Conservation (phyloP, 768 basidiomycete species). For the Infundibulicybe gibba region DNA sequence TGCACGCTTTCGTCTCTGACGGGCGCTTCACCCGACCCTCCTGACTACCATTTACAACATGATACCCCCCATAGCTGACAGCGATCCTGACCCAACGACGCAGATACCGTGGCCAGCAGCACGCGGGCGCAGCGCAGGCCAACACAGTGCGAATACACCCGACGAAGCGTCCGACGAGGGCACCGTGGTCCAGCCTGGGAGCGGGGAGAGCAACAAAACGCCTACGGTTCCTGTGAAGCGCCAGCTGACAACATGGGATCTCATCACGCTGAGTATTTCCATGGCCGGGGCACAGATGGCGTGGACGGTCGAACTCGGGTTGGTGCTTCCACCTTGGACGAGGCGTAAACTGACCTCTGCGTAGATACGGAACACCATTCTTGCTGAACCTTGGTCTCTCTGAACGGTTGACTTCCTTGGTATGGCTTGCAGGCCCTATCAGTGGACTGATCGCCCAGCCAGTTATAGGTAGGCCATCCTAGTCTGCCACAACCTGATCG, state of each 20-base stretch:
- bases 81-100: constrained; percentile 68
- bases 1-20: constrained; percentile 17
- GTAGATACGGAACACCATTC: constrained; percentile 94
- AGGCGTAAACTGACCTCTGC: constrained; percentile 8
- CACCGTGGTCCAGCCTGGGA: constrained; percentile 2
- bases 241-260: constrained; percentile 57
- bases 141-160: constrained; percentile 2
- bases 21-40: constrained; percentile 6
- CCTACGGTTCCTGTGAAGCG: constrained; percentile 27
- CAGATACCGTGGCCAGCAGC: constrained; percentile 75
- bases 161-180: constrained; percentile 8
- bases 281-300: constrained; percentile 95
- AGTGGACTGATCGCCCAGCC: constrained; percentile 95
- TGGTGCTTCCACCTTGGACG: constrained; percentile 19
- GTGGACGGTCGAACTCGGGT: constrained; percentile 96
- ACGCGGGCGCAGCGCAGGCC: constrained; percentile 19
- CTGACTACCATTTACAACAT: constrained; percentile 29
- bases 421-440: constrained; percentile 95
- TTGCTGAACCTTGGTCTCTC: constrained; percentile 67
- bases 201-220: constrained; percentile 12
- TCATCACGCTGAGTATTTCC: constrained; percentile 81
- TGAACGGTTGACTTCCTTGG: constrained; percentile 87
- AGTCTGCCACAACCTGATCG: constrained; percentile 11
- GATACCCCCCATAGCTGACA: constrained; percentile 61
- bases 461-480: constrained; percentile 70